Percentiles rank a stretch among this genome's conserved stretches.
phyloP scores from a whole-genome alignment of 2,329 filamentous ascomycete species.

The Hypoxylon rubiginosum region DNA sequence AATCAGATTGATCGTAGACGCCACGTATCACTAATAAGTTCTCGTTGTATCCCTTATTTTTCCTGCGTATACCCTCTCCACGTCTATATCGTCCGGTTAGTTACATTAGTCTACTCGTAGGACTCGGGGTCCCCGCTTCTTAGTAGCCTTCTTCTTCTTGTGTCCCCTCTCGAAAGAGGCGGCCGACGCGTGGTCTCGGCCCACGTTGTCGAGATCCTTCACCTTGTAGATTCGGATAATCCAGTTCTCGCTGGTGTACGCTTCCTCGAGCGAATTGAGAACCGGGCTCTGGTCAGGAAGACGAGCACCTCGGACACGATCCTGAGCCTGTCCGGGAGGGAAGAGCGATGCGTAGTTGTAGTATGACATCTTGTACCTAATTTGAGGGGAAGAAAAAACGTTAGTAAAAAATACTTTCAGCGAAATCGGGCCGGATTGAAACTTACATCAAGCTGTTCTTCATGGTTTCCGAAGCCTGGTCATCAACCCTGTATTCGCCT shows the following conservation, averaged over 20 bases:
- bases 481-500: slow-evolving; percentile 95
- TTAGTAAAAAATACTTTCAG: not conserved
- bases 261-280: slow-evolving; percentile 92
- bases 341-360: slow-evolving; percentile 96
- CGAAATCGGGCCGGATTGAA: not conserved
- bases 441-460: slow-evolving; percentile 98
- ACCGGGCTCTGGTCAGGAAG: slow-evolving; percentile 88
- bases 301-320: slow-evolving; percentile 85
- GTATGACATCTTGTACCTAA: slow-evolving; percentile 99
- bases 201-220: slow-evolving; percentile 97
- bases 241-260: slow-evolving; percentile 99
- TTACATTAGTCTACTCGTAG: slow-evolving; percentile 76
- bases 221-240: slow-evolving; percentile 99
- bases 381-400: slow-evolving; percentile 44
- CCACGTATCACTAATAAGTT: not conserved
- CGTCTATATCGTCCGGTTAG: not conserved
- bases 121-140: slow-evolving; percentile 78
- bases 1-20: slow-evolving; percentile 8
- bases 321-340: slow-evolving; percentile 88
- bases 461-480: slow-evolving; percentile 95
- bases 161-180: slow-evolving; percentile 81
- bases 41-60: not conserved
- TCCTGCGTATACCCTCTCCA: not conserved
- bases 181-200: slow-evolving; percentile 81
- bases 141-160: slow-evolving; percentile 84